Evolutionary conservation across 2,329 filamentous ascomycete species (phyloP).

Genomic region (Myriosclerotinia scirpicola): DNA sequence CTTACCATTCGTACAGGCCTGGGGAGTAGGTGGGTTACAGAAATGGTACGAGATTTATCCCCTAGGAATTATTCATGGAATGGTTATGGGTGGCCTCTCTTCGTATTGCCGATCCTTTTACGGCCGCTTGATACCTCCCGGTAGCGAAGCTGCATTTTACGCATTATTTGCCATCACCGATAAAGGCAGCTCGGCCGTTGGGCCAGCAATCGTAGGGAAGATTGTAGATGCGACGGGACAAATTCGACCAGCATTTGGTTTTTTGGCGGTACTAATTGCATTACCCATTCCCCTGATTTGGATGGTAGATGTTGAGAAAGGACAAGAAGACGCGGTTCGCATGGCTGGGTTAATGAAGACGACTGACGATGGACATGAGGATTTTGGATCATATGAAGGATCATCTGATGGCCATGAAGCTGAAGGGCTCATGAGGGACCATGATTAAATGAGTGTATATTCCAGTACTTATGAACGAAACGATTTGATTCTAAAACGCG

Average conservation of each 20-base stretch:
- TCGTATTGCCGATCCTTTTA: conserved; percentile 91
- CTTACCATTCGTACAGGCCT: conserved; percentile 71
- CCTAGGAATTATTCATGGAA: conserved; percentile 83
- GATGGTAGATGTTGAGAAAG: conserved; percentile 80
- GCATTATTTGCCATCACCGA: conserved; percentile 70
- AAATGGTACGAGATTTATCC: conserved; percentile 97
- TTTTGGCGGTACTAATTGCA: conserved; percentile 80
- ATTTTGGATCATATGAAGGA: conserved; percentile 18
- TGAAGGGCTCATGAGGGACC: conserved; percentile 21
- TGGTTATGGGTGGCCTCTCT: conserved; percentile 89
- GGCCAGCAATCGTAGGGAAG: conserved; percentile 86
- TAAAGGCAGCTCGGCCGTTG: conserved; percentile 92
- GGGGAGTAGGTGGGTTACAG: conserved; percentile 82
- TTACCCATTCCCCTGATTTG: conserved; percentile 82
- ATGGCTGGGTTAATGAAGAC: conserved; percentile 62
- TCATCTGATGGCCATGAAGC: conserved; percentile 21
- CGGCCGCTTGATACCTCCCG: conserved; percentile 89
- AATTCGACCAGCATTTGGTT: conserved; percentile 87
- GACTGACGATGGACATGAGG: conserved; percentile 7
- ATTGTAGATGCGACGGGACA: conserved; percentile 84
- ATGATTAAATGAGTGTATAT: conserved; percentile 15
- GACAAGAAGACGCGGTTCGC: conserved; percentile 65
- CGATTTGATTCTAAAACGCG: background rate
- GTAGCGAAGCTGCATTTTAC: conserved; percentile 94
- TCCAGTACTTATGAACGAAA: background rate